These are phyloP conservation scores for Geotrichum citri-aurantii DNA, from an alignment of 1,139 yeast species.

Conservation along the genomic window DNA sequence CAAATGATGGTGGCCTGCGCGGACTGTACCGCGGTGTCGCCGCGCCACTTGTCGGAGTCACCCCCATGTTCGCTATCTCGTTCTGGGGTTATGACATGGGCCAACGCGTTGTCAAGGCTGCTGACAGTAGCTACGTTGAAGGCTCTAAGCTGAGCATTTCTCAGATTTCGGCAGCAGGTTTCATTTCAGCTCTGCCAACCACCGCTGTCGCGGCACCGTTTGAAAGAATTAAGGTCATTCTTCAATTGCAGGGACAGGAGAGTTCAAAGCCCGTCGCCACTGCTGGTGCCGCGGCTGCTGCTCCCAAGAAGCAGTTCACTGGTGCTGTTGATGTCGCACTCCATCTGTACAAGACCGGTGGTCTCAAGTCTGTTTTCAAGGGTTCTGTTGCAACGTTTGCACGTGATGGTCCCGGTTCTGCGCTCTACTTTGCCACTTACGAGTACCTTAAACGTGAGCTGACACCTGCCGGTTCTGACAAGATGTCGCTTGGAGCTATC, in stretches of 20 bases:
- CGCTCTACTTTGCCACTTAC: constrained; percentile 90
- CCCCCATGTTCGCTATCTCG: constrained; percentile 97
- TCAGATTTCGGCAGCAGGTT: constrained; percentile 90
- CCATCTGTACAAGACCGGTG: constrained; percentile 75
- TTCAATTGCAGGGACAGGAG: constrained; percentile 70
- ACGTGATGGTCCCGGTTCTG: constrained; percentile 98
- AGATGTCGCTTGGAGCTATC: constrained; percentile 62
- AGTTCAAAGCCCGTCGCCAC: constrained; percentile 32
- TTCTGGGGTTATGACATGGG: constrained; percentile 99
- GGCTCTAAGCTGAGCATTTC: constrained; percentile 49
- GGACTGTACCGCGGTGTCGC: constrained; percentile 86
- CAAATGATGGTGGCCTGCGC: constrained; percentile 67
- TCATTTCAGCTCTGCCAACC: constrained; percentile 89
- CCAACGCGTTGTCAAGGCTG: constrained; percentile 55
- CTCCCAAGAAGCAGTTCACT: constrained; percentile 37
- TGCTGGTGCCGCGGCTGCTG: constrained; percentile 25
- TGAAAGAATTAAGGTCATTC: constrained; percentile 89
- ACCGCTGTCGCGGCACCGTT: constrained; percentile 95
- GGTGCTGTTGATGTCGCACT: constrained; percentile 56
- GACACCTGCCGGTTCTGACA: constrained; percentile 44
- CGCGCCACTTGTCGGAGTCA: constrained; percentile 89
- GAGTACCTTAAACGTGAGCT: constrained; percentile 67
- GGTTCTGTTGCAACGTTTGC: constrained; percentile 91
- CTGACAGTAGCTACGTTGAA: constrained; percentile 25
- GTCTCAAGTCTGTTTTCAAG: constrained; percentile 75